Base-by-base conservation (phyloP, 768 basidiomycete species). In the Rhizopogon rudus region DNA sequence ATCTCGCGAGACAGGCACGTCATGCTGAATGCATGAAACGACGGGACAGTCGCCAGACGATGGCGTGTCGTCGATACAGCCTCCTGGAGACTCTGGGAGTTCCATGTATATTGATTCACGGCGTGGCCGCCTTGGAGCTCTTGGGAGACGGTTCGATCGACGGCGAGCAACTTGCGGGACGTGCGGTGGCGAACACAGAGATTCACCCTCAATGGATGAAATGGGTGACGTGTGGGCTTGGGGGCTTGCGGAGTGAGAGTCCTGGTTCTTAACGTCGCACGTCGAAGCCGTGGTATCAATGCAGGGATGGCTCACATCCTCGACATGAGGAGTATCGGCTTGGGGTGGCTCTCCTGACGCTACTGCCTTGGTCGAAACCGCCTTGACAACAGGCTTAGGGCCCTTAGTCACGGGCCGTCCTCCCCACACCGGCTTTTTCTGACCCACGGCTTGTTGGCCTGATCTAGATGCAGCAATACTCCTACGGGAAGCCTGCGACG, bases 151-250 rank as follows among this genome's bases (percentile, higher is more conserved):
- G 12, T 5, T 13, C 1, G 35, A 9, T 12, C 9, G 9, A 35
- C 12, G 35, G 12, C 4, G 9, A 4, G 10, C 12, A 35, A 10
- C 9, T 35, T 13, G 35, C 4, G 35, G 35, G 35, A 35, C 35
- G 9, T 35, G 83, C 1, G 80, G 76, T 16, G 84, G 86, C 3
- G 84, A 82, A 60, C 81, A 77, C 14, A 84, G 66, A 66, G 88
- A 88, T 33, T 85, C 87, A 13, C 76, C 78, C 59, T 88, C 78
- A 53, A 88, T 88, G 3, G 25, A 25, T 84, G 71, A 12, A 75
- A 72, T 43, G 84, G 69, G 33, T 6, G 25, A 25, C 4, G 25
- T 25, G 25, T 25, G 25, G 25, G 87, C 86, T 46, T 88, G 88
- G 2, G 86, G 87, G 31, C 87, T 88, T 57, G 75, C 80, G 6